Conservation (phyloP, 768 basidiomycete genomes). For the Exsudoporus frostii region DNA sequence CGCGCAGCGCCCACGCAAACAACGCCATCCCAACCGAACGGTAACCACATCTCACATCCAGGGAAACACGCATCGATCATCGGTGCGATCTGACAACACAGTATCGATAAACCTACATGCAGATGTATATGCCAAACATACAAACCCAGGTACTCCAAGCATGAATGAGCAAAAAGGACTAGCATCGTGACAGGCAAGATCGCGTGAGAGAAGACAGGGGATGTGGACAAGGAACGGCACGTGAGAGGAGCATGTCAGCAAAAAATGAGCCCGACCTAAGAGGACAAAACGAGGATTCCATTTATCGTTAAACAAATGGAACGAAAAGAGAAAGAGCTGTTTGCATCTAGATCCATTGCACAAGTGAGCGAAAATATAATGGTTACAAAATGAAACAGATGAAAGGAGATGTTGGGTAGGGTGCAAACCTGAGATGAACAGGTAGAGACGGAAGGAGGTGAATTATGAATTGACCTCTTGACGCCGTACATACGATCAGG, state of each 20-base stretch:
- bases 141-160: conserved; percentile 7
- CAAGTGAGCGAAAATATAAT: not conserved
- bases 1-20: not conserved
- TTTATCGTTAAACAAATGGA: not conserved
- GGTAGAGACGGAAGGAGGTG: not conserved
- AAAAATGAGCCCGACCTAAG: not conserved
- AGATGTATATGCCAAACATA: conserved; percentile 1
- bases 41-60: not conserved
- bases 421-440: not conserved
- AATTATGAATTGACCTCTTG: not conserved
- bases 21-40: not conserved
- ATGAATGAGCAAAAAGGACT: not conserved
- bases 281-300: not conserved
- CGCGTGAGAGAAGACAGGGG: not conserved
- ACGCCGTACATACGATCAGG: not conserved
- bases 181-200: not conserved
- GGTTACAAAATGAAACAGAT: conserved; percentile 4
- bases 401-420: not conserved
- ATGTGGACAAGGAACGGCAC: not conserved
- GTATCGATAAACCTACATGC: conserved; percentile 1
- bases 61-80: not conserved
- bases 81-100: not conserved
- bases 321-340: not conserved
- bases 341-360: conserved; percentile 15
- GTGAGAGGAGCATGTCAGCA: not conserved